These are phyloP conservation scores for Aspergillus sp. DNA, from an alignment of 2,329 filamentous ascomycete species.

Conservation along the genomic window DNA sequence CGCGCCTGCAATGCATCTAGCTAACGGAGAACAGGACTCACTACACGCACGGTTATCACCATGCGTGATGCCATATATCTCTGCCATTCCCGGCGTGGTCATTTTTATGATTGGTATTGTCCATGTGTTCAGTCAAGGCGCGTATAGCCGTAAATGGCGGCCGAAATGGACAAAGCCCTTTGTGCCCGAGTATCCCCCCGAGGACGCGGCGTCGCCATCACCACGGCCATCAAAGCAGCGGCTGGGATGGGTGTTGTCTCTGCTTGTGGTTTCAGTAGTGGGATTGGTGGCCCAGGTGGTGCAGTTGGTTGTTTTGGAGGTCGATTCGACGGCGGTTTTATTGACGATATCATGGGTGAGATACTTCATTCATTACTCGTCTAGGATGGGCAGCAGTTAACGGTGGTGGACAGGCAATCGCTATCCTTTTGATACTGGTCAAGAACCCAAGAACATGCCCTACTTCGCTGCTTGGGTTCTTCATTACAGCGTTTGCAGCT, in stretches of 20 bases:
- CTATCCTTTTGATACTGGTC: slow-evolving; percentile 26
- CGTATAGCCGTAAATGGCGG: slow-evolving; percentile 16
- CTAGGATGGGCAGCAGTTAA: no score
- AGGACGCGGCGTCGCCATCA: slow-evolving; percentile 18
- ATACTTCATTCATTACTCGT: no score
- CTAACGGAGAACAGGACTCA: slow-evolving; percentile 25
- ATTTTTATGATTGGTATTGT: slow-evolving; percentile 19
- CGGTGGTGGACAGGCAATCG: slow-evolving; percentile 22
- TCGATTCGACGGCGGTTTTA: slow-evolving; percentile 12
- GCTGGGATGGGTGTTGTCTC: slow-evolving; percentile 26
- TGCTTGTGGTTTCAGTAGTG: slow-evolving; percentile 32
- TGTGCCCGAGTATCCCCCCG: slow-evolving; percentile 35
- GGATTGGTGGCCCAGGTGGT: slow-evolving; percentile 29
- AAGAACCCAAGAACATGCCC: slow-evolving; percentile 37
- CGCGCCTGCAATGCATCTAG: no score
- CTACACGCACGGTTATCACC: slow-evolving; percentile 26
- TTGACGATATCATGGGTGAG: slow-evolving; percentile 34
- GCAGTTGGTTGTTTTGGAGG: slow-evolving; percentile 16
- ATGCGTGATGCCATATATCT: slow-evolving; percentile 29
- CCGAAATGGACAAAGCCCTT: slow-evolving; percentile 48
- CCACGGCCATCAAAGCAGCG: slow-evolving; percentile 22
- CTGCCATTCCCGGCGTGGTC: slow-evolving; percentile 20
- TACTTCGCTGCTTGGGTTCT: slow-evolving; percentile 31
- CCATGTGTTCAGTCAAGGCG: slow-evolving; percentile 19
- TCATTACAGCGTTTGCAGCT: slow-evolving; percentile 22